These are phyloP conservation scores for Aspergillus ruber DNA, from an alignment of 2,329 filamentous ascomycete species.

Conservation along the genomic window DNA sequence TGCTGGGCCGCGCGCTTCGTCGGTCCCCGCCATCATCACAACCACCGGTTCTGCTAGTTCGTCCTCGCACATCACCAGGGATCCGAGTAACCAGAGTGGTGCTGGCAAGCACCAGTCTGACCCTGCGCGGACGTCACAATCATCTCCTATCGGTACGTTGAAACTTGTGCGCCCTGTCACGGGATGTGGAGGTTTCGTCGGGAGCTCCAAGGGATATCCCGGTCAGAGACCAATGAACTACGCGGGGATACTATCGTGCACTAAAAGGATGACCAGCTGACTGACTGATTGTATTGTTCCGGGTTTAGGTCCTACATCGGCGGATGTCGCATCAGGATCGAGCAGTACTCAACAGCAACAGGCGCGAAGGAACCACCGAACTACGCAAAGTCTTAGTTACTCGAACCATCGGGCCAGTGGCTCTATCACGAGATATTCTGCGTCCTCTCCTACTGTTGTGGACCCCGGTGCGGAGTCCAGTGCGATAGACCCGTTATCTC, in stretches of 20 bases:
- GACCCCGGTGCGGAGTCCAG: constrained; percentile 32
- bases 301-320: constrained; percentile 19
- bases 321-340: constrained; percentile 26
- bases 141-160: constrained; percentile 23
- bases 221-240: background rate
- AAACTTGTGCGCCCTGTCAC: background rate
- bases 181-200: background rate
- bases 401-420: constrained; percentile 4
- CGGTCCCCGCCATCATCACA: constrained; percentile 16
- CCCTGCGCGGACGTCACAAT: constrained; percentile 14
- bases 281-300: constrained; percentile 1
- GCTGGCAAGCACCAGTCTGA: constrained; percentile 4
- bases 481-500: constrained; percentile 61
- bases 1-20: constrained; percentile 19
- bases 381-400: constrained; percentile 14
- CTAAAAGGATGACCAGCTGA: background rate
- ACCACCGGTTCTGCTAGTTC: constrained; percentile 16
- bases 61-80: constrained; percentile 7
- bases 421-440: constrained; percentile 14
- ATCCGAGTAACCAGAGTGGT: constrained; percentile 5
- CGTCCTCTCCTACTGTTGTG: constrained; percentile 17
- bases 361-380: constrained; percentile 17
- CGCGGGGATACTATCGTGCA: background rate
- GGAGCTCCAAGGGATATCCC: background rate
- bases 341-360: constrained; percentile 21